Evolutionary conservation across 1,284 basidiomycete genomes (phyloP).

Genomic region (Entoloma clypeatum): DNA sequence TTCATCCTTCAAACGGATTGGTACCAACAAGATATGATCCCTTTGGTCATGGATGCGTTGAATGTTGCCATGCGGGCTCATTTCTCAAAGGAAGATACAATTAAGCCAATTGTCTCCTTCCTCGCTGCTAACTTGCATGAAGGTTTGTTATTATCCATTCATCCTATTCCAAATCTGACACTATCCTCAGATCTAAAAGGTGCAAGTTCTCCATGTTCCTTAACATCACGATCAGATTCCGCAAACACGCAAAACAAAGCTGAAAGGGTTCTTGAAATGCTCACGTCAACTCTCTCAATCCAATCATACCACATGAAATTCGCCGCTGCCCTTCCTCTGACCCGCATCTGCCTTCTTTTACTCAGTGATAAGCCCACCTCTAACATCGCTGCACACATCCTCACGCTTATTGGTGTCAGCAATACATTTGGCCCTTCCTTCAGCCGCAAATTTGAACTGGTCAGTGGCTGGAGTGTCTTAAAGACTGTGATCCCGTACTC

Average conservation of each 20-base stretch:
- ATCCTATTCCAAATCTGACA: not conserved
- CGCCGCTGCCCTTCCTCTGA: slow-evolving; percentile 62
- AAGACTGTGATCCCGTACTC: slow-evolving; percentile 60
- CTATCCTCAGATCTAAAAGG: slow-evolving; percentile 23
- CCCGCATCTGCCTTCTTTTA: slow-evolving; percentile 69
- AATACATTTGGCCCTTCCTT: slow-evolving; percentile 55
- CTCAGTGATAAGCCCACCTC: slow-evolving; percentile 67
- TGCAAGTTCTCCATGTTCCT: slow-evolving; percentile 51
- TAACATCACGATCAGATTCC: slow-evolving; percentile 51
- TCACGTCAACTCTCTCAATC: slow-evolving; percentile 55
- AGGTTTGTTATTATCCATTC: slow-evolving; percentile 38
- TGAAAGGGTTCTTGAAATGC: slow-evolving; percentile 54
- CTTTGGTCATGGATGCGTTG: slow-evolving; percentile 58
- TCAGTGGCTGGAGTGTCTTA: slow-evolving; percentile 70
- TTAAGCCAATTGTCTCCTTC: slow-evolving; percentile 85
- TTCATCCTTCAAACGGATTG: slow-evolving; percentile 78
- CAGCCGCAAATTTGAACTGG: slow-evolving; percentile 69
- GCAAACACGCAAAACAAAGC: slow-evolving; percentile 50
- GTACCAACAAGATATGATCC: slow-evolving; percentile 56
- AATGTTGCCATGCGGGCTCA: slow-evolving; percentile 52
- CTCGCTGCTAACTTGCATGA: slow-evolving; percentile 80
- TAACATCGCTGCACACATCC: slow-evolving; percentile 52
- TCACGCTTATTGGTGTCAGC: slow-evolving; percentile 57
- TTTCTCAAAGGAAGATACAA: slow-evolving; percentile 67
- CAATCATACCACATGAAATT: slow-evolving; percentile 59